Evolutionary conservation across 768 basidiomycete species (phyloP).

Genomic region (Tremella mesenterica): DNA sequence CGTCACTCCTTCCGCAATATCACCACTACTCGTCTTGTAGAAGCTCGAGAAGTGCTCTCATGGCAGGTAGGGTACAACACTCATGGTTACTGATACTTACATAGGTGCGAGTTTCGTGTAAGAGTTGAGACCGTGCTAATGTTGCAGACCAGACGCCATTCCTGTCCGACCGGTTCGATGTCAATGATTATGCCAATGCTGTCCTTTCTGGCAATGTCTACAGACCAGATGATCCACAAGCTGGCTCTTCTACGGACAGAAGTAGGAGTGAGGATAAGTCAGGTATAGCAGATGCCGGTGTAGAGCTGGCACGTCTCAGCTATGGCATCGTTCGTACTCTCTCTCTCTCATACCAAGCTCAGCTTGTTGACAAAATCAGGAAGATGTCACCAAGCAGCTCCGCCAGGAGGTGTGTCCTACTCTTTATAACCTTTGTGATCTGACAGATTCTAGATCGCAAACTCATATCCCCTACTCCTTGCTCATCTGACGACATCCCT

Average conservation of each 20-base stretch:
- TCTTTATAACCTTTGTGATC: not conserved
- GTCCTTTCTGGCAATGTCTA: constrained; percentile 76
- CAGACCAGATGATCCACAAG: constrained; percentile 47
- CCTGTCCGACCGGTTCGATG: constrained; percentile 64
- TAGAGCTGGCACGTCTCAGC: constrained; percentile 78
- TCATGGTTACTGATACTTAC: not conserved
- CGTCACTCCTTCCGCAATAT: too few relatives aligned
- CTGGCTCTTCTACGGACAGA: not conserved
- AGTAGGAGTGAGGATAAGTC: constrained; percentile 45
- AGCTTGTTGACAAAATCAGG: constrained; percentile 42
- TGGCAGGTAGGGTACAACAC: too few relatives aligned
- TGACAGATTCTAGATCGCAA: constrained; percentile 8
- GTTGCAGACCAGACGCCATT: constrained; percentile 65
- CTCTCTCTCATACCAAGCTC: not conserved
- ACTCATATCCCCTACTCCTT: constrained; percentile 36
- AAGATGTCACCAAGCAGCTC: constrained; percentile 85
- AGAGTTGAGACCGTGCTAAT: not conserved
- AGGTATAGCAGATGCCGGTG: constrained; percentile 68
- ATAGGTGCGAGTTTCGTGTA: not conserved
- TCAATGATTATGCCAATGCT: constrained; percentile 83
- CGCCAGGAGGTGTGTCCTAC: constrained; percentile 61
- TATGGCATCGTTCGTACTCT: constrained; percentile 53
- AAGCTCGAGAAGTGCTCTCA: too few relatives aligned
- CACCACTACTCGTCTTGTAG: not conserved
- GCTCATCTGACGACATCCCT: constrained; percentile 33